Evolutionary conservation across 768 basidiomycete genomes (phyloP).

Genomic region (Tephrocybe sp.): DNA sequence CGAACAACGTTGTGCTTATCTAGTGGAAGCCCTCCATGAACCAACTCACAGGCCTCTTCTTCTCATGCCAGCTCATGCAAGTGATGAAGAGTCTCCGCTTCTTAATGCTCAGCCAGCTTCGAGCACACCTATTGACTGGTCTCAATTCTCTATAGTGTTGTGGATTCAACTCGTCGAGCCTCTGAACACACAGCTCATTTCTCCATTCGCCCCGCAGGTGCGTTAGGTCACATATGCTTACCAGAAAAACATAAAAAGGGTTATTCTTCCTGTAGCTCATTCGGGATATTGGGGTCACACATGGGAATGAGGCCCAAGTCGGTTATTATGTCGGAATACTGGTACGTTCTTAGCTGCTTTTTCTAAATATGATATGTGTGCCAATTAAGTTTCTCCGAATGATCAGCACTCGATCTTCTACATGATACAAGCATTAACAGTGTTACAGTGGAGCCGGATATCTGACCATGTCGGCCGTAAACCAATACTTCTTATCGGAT

Average conservation of each 20-base stretch:
- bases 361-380: neutral
- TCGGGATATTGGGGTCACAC: conserved; percentile 66
- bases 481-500: conserved; percentile 67
- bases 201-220: conserved; percentile 76
- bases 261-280: conserved; percentile 44
- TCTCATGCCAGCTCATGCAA: conserved; percentile 4
- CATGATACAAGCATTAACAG: conserved; percentile 67
- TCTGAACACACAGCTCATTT: conserved; percentile 71
- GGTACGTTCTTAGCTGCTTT: conserved; percentile 36
- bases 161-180: conserved; percentile 77
- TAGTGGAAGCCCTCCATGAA: no score
- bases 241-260: neutral
- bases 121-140: conserved; percentile 62
- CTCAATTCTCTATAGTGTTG: conserved; percentile 66
- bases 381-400: neutral
- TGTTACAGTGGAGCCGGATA: conserved; percentile 73
- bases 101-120: conserved; percentile 37
- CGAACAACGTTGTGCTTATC: neutral
- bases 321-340: conserved; percentile 80
- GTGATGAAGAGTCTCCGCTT: conserved; percentile 65
- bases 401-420: conserved; percentile 75
- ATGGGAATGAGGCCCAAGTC: conserved; percentile 70
- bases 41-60: neutral
- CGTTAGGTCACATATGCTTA: neutral
- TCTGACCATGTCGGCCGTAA: conserved; percentile 76